Base-by-base conservation (phyloP, 768 basidiomycete genomes). In the Amanita polypyramis region DNA sequence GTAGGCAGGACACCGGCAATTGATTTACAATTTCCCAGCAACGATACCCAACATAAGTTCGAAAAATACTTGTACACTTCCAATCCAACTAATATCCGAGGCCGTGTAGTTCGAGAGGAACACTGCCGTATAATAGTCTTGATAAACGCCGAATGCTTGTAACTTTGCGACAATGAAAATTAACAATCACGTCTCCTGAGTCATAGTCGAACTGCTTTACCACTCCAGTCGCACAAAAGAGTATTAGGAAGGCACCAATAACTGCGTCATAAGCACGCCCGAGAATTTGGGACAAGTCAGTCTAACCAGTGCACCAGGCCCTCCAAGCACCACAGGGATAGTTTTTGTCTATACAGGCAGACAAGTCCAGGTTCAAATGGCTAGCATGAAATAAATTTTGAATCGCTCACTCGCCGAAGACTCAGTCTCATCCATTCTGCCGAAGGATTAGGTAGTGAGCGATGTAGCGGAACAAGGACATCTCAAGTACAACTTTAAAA, bases 71-170 rank as follows among this genome's bases (percentile, higher is more conserved):
- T 52, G 42, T 4, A 52, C 37, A 35, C 48, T 50, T 29, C 52
- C 52, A 12, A 52, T 52, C 52, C 47, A 49, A 19, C 48, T 49
- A 3, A 52, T 50, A 15, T 49, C 42, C 3, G 52, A 49, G 29
- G 52, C 52, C 15, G 52, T 36, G 15, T 49, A 52, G 11, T 50
- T 39, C 10, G 17, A 21, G 11, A 52, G 38, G 33, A 41, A 52
- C 7, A 25, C 35, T 5, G 33, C 44, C 11, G 42, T 50, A 20
- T 50, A 52, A 19, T 43, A 52, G 7, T 52, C 52, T 25, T 52
- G 34, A 30, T 38, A 52, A 20, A 50, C 52, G n/a, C 52, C 52
- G 30, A 45, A 52, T 12, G 52, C 21, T 32, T 47, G 39, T 3
- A 49, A 14, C 51, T 52, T 15, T n/a, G n/a, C n/a, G n/a, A n/a